Evolutionary conservation across 129 eudicot genomes (phyloP), one percentile per base, ranked within the genome.

Genomic region (Logfia minima): DNA sequence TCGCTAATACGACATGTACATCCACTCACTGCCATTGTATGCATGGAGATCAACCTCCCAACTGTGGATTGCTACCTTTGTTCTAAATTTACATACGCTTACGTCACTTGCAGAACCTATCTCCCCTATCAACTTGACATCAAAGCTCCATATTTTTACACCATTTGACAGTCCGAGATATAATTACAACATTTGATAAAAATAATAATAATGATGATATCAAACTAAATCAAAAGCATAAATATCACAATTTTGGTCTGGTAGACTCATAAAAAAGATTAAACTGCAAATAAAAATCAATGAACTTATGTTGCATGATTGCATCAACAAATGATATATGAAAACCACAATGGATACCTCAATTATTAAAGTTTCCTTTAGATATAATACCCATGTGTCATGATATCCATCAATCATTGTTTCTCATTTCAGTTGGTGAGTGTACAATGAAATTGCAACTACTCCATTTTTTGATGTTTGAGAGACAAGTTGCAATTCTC

Each of bases 191-290:
- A 75, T 45, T 60, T 32, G 5, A 32, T 34, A 34, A 34, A 5
- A 34, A 5, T 5, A 34, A 34, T 43, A 37, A 74, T 1, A 39
- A 74, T 8, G 62, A 51, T n/a, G 51, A 39, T 8, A 66, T 63
- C 62, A 59, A 75, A 58, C 28, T 75, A 48, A 45, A 75, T 75
- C 65, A 35, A n/a, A 48, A 75, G 51, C 52, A 45, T n/a, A 21
- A 0, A 58, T 17, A 6, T 6, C 28, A 58, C 63, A 6, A 0
- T n/a, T 22, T n/a, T 58, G 28, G 28, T 58, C 63, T 22, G 26
- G 26, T n/a, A 58, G 63, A 58, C 28, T 0, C 63, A 58, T 58
- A 2, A 19, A 58, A 58, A 3, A 37, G 8, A 55, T n/a, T 55
- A 55, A 55, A 55, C 62, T 19, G 2, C 23, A 55, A 18, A 55